Percentiles rank a stretch among this genome's conserved stretches.
phyloP scores from a whole-genome alignment of 2,329 filamentous ascomycete species.

The Cytospora leucostoma region DNA sequence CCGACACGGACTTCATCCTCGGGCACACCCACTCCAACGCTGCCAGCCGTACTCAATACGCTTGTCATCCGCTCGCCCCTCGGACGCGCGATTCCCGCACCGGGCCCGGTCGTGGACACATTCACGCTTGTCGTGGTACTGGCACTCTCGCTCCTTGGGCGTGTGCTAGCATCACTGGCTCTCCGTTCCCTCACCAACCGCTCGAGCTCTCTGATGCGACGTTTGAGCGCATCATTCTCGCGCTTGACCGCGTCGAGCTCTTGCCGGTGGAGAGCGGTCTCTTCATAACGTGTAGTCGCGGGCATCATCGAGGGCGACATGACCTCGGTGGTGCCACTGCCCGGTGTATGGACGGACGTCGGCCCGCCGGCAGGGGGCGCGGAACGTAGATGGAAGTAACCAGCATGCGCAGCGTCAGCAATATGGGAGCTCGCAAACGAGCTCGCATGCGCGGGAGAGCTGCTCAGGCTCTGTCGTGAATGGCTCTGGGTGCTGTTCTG shows the following conservation, averaged over 20 bases:
- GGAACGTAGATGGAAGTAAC: constrained; percentile 39
- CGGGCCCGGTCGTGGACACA: constrained; percentile 33
- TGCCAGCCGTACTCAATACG: constrained; percentile 46
- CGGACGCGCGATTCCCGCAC: constrained; percentile 49
- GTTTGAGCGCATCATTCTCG: constrained; percentile 65
- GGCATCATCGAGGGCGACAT: constrained; percentile 57
- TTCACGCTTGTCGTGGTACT: constrained; percentile 36
- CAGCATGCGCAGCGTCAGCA: constrained; percentile 39
- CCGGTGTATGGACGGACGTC: constrained; percentile 45
- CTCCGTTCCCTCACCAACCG: constrained; percentile 52
- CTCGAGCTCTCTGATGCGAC: constrained; percentile 64
- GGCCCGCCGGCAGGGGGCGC: constrained; percentile 32
- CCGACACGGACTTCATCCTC: constrained; percentile 63
- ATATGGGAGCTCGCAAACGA: constrained; percentile 51
- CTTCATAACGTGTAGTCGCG: constrained; percentile 62
- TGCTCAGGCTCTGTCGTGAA: constrained; percentile 54
- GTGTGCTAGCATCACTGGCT: constrained; percentile 47
- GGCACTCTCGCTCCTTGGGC: constrained; percentile 49
- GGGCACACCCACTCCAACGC: constrained; percentile 55
- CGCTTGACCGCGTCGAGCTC: constrained; percentile 63
- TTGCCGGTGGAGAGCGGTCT: constrained; percentile 59
- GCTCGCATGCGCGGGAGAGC: constrained; percentile 48
- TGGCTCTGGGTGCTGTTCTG: constrained; percentile 53
- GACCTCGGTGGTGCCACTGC: constrained; percentile 41
- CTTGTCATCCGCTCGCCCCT: constrained; percentile 50